Percentiles rank a stretch among this genome's conserved stretches.
Evolutionary conservation across 345 rosid genomes (phyloP).

Genomic region (Aegle marmelos): DNA sequence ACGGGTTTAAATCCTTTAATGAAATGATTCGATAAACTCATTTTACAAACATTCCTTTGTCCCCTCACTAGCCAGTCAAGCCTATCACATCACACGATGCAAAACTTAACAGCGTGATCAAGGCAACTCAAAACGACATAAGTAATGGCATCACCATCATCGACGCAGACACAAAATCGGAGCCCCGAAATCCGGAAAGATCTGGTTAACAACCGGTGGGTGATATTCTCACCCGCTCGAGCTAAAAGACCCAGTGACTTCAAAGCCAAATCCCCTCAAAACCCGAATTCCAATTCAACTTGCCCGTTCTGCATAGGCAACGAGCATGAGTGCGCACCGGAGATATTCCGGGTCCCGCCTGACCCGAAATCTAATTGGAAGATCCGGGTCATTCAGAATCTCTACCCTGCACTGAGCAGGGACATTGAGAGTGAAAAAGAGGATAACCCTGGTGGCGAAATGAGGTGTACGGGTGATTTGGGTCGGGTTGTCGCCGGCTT

Average conservation of each 20-base stretch:
- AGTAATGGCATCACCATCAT: constrained; percentile 15
- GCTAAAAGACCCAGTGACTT: constrained; percentile 78
- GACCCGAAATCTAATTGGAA: constrained; percentile 50
- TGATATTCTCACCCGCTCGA: constrained; percentile 69
- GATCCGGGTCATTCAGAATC: constrained; percentile 81
- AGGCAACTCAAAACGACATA: neutral
- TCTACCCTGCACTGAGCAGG: constrained; percentile 76
- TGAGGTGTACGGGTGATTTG: constrained; percentile 9
- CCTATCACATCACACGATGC: no score
- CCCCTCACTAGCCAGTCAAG: neutral
- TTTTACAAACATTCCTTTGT: no score
- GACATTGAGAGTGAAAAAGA: constrained; percentile 25
- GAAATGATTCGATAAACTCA: no score
- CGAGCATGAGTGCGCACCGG: constrained; percentile 80
- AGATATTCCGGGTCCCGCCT: constrained; percentile 71
- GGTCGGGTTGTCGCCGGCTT: constrained; percentile 41
- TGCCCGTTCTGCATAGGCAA: constrained; percentile 88
- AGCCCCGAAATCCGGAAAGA: constrained; percentile 68
- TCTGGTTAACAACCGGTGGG: constrained; percentile 63
- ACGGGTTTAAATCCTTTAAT: no score
- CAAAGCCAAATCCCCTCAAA: constrained; percentile 60
- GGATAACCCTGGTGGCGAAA: neutral
- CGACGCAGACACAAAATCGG: constrained; percentile 11
- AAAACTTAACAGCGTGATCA: neutral
- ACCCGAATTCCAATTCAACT: constrained; percentile 23